Evolutionary conservation across 768 basidiomycete species (phyloP).

Genomic region (Cyclocybe cylindracea): DNA sequence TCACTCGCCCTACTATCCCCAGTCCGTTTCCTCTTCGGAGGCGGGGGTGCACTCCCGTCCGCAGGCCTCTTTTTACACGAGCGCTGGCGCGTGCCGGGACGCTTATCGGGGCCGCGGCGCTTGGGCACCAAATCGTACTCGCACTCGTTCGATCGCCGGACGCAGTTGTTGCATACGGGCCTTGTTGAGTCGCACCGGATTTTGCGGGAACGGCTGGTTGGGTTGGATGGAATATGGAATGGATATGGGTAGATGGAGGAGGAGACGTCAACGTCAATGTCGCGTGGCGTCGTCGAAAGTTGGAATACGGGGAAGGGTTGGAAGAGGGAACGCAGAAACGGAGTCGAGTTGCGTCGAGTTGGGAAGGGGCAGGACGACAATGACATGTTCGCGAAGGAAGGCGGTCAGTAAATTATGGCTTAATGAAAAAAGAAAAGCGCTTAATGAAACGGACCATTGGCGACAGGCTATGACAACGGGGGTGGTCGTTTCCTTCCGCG

Average conservation of each 20-base stretch:
- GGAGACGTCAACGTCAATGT: slow-evolving; percentile 27
- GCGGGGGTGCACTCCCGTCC: slow-evolving; percentile 50
- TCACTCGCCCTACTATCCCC: no score
- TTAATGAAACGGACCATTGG: slow-evolving; percentile 63
- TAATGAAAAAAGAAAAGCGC: slow-evolving; percentile 39
- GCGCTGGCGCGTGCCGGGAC: slow-evolving; percentile 79
- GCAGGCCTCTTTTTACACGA: slow-evolving; percentile 81
- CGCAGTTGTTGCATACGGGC: slow-evolving; percentile 81
- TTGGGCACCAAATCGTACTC: slow-evolving; percentile 81
- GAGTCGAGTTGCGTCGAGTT: no score
- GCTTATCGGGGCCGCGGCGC: slow-evolving; percentile 84
- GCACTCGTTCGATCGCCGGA: slow-evolving; percentile 74
- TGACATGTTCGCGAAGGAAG: not conserved
- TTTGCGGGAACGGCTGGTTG: slow-evolving; percentile 73
- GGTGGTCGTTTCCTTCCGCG: slow-evolving; percentile 55
- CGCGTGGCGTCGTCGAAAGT: no score
- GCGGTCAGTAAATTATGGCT: slow-evolving; percentile 37
- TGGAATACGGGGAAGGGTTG: no score
- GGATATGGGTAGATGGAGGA: slow-evolving; percentile 26
- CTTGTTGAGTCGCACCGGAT: slow-evolving; percentile 85
- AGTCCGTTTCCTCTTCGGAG: slow-evolving; percentile 56
- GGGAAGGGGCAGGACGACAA: no score
- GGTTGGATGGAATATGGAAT: no score
- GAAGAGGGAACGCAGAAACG: no score
- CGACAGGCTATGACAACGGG: slow-evolving; percentile 81